phyloP scores from a whole-genome alignment of 495 filamentous ascomycete species.

The Bryoglossum gracile region DNA sequence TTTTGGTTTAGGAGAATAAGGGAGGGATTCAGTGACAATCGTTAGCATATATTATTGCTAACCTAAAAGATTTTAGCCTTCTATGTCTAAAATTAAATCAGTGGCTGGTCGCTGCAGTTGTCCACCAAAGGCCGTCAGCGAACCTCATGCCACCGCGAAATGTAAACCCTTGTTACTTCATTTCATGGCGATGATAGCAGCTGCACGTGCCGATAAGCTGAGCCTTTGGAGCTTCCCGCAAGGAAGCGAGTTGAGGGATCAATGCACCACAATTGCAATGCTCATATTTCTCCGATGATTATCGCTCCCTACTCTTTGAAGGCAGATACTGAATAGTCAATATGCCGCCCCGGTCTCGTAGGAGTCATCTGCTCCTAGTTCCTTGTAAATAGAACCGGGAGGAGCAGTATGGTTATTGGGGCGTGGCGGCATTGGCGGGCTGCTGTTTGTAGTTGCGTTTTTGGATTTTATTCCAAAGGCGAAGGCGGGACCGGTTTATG shows the following conservation, averaged over 20 bases:
- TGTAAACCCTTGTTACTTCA: background rate
- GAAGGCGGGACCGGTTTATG: background rate
- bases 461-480: background rate
- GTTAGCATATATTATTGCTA: background rate
- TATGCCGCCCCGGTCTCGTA: slow-evolving; percentile 38
- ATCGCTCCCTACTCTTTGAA: background rate
- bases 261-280: background rate
- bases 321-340: slow-evolving; percentile 47
- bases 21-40: slow-evolving; percentile 2
- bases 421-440: no score
- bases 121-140: slow-evolving; percentile 1
- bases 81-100: background rate
- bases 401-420: slow-evolving; percentile 38
- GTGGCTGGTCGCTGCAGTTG: background rate
- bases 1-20: slow-evolving; percentile 13
- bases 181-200: background rate
- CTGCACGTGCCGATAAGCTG: background rate
- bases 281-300: background rate
- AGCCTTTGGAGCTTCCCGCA: background rate
- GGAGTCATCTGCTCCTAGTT: slow-evolving; percentile 46
- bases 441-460: slow-evolving; percentile 26
- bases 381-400: slow-evolving; percentile 40
- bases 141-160: background rate
- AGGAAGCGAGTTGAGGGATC: no score
- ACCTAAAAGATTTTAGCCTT: background rate